Evolutionary conservation across 768 basidiomycete genomes (phyloP).

Genomic region (Leccinellum albellum): DNA sequence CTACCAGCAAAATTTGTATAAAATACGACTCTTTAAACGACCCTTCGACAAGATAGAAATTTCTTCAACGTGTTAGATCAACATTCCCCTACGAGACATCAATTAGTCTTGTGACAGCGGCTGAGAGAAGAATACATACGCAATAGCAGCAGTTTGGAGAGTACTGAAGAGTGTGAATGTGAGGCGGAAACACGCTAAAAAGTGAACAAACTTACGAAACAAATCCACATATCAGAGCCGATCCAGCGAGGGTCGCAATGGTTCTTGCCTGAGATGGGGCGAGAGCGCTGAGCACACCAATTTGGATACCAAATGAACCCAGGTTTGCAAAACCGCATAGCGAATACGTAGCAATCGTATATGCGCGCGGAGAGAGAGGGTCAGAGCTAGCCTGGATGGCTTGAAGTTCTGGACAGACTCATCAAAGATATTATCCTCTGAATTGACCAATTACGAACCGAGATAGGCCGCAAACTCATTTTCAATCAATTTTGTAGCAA

Average conservation of each 20-base stretch:
- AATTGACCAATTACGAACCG: slow-evolving; percentile 20
- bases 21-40: neutral
- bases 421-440: neutral
- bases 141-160: slow-evolving; percentile 56
- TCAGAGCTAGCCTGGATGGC: slow-evolving; percentile 45
- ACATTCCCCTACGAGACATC: slow-evolving; percentile 40
- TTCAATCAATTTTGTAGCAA: slow-evolving; percentile 83
- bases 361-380: slow-evolving; percentile 69
- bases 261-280: slow-evolving; percentile 65
- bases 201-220: slow-evolving; percentile 37
- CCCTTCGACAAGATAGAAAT: neutral
- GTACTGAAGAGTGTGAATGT: slow-evolving; percentile 29
- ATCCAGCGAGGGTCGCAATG: slow-evolving; percentile 66
- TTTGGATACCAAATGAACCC: slow-evolving; percentile 82
- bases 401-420: slow-evolving; percentile 30
- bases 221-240: slow-evolving; percentile 71
- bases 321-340: slow-evolving; percentile 92
- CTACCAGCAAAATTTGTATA: too few relatives aligned
- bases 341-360: slow-evolving; percentile 80
- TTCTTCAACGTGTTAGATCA: slow-evolving; percentile 35
- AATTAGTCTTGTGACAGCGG: slow-evolving; percentile 3
- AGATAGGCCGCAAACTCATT: slow-evolving; percentile 83
- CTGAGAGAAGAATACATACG: slow-evolving; percentile 35
- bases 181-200: neutral
- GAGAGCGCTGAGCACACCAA: slow-evolving; percentile 68